phyloP scores from a whole-genome alignment of 2,329 filamentous ascomycete species.

The Coniosporium tulheliwenetii region DNA sequence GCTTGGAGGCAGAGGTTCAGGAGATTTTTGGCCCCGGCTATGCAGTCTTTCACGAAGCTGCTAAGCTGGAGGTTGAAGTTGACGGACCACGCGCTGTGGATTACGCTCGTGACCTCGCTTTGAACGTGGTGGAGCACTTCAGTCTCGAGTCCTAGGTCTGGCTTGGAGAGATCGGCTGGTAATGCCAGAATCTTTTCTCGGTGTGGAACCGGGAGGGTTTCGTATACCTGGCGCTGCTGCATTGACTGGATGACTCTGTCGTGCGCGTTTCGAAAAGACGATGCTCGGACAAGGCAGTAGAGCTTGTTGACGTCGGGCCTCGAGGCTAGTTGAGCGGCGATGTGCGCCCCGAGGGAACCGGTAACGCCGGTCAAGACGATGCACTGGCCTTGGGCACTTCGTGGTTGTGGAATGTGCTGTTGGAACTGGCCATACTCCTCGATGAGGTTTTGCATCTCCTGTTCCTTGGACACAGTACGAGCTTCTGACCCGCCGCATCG shows the following conservation, averaged over 20 bases:
- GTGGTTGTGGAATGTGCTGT: constrained; percentile 7
- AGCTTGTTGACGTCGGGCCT: constrained; percentile 20
- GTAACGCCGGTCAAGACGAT: constrained; percentile 46
- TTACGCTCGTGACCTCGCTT: constrained; percentile 23
- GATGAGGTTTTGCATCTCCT: constrained; percentile 32
- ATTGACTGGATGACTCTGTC: constrained; percentile 21
- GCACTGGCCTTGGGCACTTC: constrained; percentile 4
- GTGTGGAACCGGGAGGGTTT: constrained; percentile 9
- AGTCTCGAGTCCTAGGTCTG: constrained; percentile 23
- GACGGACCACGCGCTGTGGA: constrained; percentile 39
- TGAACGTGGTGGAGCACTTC: constrained; percentile 13
- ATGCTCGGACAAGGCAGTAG: constrained; percentile 37
- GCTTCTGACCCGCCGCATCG: constrained; percentile 11
- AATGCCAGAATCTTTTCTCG: constrained; percentile 21
- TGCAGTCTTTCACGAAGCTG: constrained; percentile 32
- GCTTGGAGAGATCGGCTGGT: constrained; percentile 22
- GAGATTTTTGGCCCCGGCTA: constrained; percentile 29
- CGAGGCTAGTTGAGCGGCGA: constrained; percentile 25
- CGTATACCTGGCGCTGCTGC: constrained; percentile 18
- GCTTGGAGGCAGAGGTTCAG: constrained; percentile 21
- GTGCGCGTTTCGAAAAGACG: constrained; percentile 15
- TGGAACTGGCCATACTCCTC: constrained; percentile 25
- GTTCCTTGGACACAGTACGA: constrained; percentile 13
- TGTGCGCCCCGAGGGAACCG: constrained; percentile 47
- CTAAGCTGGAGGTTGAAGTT: constrained; percentile 39